These are phyloP conservation scores for Steccherinum ochraceum DNA, from an alignment of 768 basidiomycete species.

Conservation along the genomic window DNA sequence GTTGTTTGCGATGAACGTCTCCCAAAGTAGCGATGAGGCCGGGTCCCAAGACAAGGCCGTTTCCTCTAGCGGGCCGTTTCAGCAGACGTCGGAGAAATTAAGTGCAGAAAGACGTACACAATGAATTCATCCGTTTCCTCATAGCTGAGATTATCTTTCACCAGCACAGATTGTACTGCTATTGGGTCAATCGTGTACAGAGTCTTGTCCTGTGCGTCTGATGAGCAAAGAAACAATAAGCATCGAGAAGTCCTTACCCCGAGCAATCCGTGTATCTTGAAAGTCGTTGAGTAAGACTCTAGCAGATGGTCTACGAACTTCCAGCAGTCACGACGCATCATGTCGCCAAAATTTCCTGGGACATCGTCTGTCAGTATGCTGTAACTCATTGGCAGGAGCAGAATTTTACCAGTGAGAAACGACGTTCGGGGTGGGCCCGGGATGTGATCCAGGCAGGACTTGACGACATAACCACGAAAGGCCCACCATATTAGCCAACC, in stretches of 20 bases:
- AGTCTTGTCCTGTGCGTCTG: background rate
- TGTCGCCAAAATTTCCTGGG: background rate
- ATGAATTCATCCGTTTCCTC: background rate
- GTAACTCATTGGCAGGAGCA: background rate
- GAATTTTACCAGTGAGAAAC: background rate
- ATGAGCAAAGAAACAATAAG: background rate
- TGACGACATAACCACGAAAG: background rate
- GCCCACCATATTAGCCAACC: background rate
- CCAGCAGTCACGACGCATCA: slow-evolving; percentile 23
- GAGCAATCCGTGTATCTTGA: slow-evolving; percentile 27
- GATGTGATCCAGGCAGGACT: slow-evolving; percentile 1
- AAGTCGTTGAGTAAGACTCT: slow-evolving; percentile 26
- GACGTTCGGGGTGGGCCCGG: background rate
- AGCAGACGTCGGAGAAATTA: too few relatives aligned
- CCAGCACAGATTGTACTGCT: background rate
- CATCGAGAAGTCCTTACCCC: slow-evolving; percentile 22
- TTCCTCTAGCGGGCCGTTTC: too few relatives aligned
- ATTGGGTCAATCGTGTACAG: slow-evolving; percentile 2
- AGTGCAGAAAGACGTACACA: too few relatives aligned
- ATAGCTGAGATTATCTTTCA: background rate
- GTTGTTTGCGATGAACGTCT: background rate
- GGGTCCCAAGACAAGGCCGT: background rate
- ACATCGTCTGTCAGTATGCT: background rate
- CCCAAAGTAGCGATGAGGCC: background rate
- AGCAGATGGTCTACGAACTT: slow-evolving; percentile 29